A percentile compares a stretch with the other conserved stretches of the same genome.
These are phyloP conservation scores for Choanephora cucurbitarum DNA, from an alignment of 371 early-diverging fungal species.

Conservation along the genomic window DNA sequence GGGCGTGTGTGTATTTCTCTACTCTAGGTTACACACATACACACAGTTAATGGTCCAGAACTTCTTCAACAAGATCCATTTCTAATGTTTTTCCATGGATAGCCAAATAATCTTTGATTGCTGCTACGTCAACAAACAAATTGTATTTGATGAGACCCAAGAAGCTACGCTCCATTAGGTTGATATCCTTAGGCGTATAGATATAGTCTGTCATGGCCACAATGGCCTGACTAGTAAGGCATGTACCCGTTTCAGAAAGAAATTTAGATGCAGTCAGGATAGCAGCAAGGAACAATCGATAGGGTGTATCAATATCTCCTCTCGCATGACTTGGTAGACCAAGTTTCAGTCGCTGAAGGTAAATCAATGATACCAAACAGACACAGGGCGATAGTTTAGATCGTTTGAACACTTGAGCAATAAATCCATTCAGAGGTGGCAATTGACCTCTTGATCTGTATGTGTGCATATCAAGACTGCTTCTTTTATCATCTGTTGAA, in stretches of 20 bases:
- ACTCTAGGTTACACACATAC: not conserved
- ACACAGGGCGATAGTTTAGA: slow-evolving; percentile 47
- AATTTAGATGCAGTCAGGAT: slow-evolving; percentile 72
- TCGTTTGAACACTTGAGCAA: slow-evolving; percentile 41
- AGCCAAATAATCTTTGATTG: slow-evolving; percentile 47
- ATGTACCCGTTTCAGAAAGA: slow-evolving; percentile 59
- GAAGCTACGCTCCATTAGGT: slow-evolving; percentile 52
- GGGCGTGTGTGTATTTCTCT: not conserved
- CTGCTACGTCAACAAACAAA: slow-evolving; percentile 46
- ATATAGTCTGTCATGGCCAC: slow-evolving; percentile 64
- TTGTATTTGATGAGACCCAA: slow-evolving; percentile 51
- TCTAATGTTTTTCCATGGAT: slow-evolving; percentile 47
- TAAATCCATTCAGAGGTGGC: slow-evolving; percentile 45
- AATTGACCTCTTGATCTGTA: slow-evolving; percentile 16
- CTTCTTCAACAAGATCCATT: slow-evolving; percentile 49
- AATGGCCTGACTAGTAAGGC: slow-evolving; percentile 60
- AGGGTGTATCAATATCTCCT: slow-evolving; percentile 76
- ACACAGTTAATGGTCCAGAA: slow-evolving; percentile 21
- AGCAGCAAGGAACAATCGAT: slow-evolving; percentile 73
- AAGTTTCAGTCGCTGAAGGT: slow-evolving; percentile 73
- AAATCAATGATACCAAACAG: slow-evolving; percentile 69
- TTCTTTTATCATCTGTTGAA: slow-evolving; percentile 8
- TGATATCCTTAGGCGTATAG: slow-evolving; percentile 65
- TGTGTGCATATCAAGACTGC: slow-evolving; percentile 4
- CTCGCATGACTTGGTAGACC: slow-evolving; percentile 64